Evolutionary conservation across 2,329 filamentous ascomycete species (phyloP), one percentile per base, ranked within the genome.

Genomic region (Penicillium sp.): DNA sequence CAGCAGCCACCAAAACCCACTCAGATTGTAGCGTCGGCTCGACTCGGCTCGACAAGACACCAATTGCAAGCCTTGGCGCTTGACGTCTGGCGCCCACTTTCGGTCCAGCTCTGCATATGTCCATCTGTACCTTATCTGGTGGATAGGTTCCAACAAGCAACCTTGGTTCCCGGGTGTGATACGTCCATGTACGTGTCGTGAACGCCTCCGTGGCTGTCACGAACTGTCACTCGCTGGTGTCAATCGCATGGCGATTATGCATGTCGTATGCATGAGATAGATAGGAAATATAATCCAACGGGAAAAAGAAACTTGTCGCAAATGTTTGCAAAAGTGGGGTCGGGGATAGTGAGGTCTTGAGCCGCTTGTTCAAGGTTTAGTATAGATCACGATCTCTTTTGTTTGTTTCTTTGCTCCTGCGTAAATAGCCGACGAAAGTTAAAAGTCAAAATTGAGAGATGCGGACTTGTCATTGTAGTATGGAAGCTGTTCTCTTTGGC

Each of bases 181-280:
- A 34, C 36, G 23, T 52, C 49, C 19, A 42, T 42, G 18, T 19
- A 42, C 11, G 35, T 16, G 7, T 2, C 8, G 35, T n/a, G n/a
- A 16, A 16, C 32, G 32, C 7, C 39, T n/a, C n/a, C n/a, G n/a
- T n/a, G n/a, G n/a, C n/a, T 41, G 5, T 4, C 27, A 41, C 46
- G 2, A 36, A 47, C 34, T 32, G 45, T 29, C 36, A 42, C 30
- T 30, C 26, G 18, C 35, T 47, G 27, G 36, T 55, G 57, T 59
- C 55, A 58, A 53, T 42, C 55, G 48, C 51, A 41, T 59, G 57
- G 51, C 38, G 7, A 46, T 32, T n/a, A 40, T 49, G 44, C 23
- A n/a, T 45, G 16, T 34, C 3, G 10, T 7, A 16, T 32, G 14
- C 16, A 44, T 16, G 27, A 11, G 27, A 19, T 32, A 34, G 8